phyloP scores from a whole-genome alignment of 2,329 filamentous ascomycete genomes.

The Paecilomyces dactylethromorphus region DNA sequence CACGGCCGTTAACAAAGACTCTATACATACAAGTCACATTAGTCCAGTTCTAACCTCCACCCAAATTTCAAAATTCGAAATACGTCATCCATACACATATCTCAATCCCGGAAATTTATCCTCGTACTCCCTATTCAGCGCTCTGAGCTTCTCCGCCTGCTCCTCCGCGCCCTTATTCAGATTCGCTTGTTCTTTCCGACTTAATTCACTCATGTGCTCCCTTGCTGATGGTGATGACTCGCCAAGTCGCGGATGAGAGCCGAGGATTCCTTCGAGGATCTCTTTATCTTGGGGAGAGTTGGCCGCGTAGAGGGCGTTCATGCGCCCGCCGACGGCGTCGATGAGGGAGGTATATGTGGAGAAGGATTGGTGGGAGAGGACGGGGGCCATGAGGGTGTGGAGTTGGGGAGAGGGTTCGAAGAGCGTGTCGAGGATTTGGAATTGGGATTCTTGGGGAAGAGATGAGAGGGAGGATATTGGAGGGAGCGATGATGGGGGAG shows the following conservation, averaged over 20 bases:
- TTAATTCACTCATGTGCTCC: conserved; percentile 64
- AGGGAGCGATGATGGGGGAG: conserved; percentile 45
- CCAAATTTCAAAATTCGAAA: too few relatives aligned
- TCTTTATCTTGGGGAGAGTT: conserved; percentile 44
- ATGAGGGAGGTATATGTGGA: conserved; percentile 65
- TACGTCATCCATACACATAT: conserved; percentile 67
- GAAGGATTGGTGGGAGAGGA: conserved; percentile 57
- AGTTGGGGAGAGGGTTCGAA: conserved; percentile 78
- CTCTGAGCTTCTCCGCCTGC: conserved; percentile 52
- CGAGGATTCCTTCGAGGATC: conserved; percentile 65
- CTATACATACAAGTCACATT: conserved; percentile 24
- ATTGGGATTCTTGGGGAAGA: conserved; percentile 50
- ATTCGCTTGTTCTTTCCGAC: conserved; percentile 73
- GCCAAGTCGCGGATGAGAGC: conserved; percentile 76
- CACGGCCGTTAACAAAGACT: conserved; percentile 81
- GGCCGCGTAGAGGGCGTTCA: conserved; percentile 54
- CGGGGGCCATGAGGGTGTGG: conserved; percentile 63
- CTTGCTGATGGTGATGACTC: conserved; percentile 45
- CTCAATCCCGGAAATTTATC: conserved; percentile 70
- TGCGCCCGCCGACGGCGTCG: conserved; percentile 55
- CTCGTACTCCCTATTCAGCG: conserved; percentile 74
- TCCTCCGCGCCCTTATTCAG: conserved; percentile 49
- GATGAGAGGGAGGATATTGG: conserved; percentile 49
- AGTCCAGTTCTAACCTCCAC: background rate
- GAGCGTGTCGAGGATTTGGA: conserved; percentile 61